A percentile compares a stretch with the other conserved stretches of the same genome.
phyloP scores from a whole-genome alignment of 1,284 basidiomycete genomes.

The Pisolithus thermaeus region DNA sequence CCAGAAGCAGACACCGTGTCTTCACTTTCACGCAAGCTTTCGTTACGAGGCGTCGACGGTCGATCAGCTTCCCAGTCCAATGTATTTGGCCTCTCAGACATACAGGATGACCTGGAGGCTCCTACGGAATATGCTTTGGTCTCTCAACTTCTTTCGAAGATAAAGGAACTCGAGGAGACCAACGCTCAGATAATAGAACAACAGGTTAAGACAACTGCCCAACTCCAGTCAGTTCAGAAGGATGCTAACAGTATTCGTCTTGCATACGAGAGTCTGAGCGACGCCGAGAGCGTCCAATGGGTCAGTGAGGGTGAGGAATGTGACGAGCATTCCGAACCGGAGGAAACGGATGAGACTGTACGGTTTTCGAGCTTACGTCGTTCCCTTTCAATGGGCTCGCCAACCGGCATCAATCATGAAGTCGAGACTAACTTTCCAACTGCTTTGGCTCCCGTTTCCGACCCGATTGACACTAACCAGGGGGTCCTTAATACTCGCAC shows the following conservation, averaged over 20 bases:
- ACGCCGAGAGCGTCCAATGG: slow-evolving; percentile 44
- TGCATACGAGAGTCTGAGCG: slow-evolving; percentile 66
- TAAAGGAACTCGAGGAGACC: slow-evolving; percentile 71
- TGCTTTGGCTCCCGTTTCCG: slow-evolving; percentile 21
- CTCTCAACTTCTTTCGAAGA: slow-evolving; percentile 68
- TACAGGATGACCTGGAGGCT: slow-evolving; percentile 5
- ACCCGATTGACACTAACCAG: slow-evolving; percentile 14
- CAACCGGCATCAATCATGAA: slow-evolving; percentile 25
- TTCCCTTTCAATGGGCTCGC: slow-evolving; percentile 29
- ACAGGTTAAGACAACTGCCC: slow-evolving; percentile 54
- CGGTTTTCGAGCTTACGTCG: slow-evolving; percentile 41
- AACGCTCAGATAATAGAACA: slow-evolving; percentile 67
- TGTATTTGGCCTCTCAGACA: slow-evolving; percentile 12
- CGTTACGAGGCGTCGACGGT: slow-evolving; percentile 11
- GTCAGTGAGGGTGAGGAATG: slow-evolving; percentile 26
- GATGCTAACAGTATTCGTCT: slow-evolving; percentile 66
- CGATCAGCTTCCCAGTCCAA: slow-evolving; percentile 26
- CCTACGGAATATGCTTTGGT: slow-evolving; percentile 52
- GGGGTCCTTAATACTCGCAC: slow-evolving; percentile 21
- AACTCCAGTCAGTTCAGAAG: slow-evolving; percentile 60
- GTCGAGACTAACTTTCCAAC: slow-evolving; percentile 32
- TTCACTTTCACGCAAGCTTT: slow-evolving; percentile 16
- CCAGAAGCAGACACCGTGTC: slow-evolving; percentile 8
- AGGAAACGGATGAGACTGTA: slow-evolving; percentile 32
- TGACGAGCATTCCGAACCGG: slow-evolving; percentile 17